phyloP scores from a whole-genome alignment of 305 asterid genomes.

The Withania somnifera region DNA sequence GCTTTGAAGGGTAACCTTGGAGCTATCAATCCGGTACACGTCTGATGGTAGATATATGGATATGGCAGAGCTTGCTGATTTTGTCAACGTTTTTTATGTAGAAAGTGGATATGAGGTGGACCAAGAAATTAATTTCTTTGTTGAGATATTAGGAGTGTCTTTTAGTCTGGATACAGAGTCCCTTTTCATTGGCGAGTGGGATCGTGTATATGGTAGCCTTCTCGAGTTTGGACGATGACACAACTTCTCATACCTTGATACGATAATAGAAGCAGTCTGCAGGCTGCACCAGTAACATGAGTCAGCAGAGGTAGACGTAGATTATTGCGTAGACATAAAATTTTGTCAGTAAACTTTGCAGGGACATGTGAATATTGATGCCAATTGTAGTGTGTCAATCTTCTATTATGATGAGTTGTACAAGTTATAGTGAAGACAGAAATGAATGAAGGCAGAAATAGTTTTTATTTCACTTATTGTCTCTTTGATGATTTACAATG shows the following conservation, averaged over 20 bases:
- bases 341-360: too few relatives aligned
- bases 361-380: too few relatives aligned
- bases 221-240: slow-evolving; percentile 49
- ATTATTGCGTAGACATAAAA: background rate
- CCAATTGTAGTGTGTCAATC: too few relatives aligned
- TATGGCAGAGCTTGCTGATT: slow-evolving; percentile 87
- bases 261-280: slow-evolving; percentile 21
- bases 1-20: slow-evolving; percentile 64
- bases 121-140: slow-evolving; percentile 78
- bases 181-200: slow-evolving; percentile 68
- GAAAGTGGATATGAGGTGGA: slow-evolving; percentile 51
- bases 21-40: slow-evolving; percentile 64
- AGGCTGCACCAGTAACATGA: background rate
- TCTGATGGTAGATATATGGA: slow-evolving; percentile 70
- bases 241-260: slow-evolving; percentile 54
- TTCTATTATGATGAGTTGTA: too few relatives aligned
- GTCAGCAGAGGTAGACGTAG: slow-evolving; percentile 8
- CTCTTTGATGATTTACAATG: too few relatives aligned
- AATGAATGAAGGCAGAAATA: too few relatives aligned
- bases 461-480: too few relatives aligned
- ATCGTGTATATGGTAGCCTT: slow-evolving; percentile 59
- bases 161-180: slow-evolving; percentile 69
- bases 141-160: slow-evolving; percentile 68
- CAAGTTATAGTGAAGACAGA: too few relatives aligned
- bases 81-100: slow-evolving; percentile 56